Evolutionary conservation across 139 green algal species (phyloP).

Genomic region (Desmodesmus armatus): DNA sequence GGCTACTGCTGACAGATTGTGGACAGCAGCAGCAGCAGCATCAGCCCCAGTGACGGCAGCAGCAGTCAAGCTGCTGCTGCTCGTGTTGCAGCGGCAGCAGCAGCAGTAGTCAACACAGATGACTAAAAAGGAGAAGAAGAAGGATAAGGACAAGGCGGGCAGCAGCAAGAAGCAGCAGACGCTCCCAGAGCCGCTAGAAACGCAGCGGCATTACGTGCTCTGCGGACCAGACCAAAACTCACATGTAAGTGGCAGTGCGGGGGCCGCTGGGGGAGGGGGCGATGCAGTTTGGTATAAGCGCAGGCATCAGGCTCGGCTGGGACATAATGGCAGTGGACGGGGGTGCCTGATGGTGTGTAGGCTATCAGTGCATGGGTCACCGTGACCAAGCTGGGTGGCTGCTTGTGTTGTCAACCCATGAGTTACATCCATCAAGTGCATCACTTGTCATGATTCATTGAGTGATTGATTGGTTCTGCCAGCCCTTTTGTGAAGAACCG

Average conservation of each 20-base stretch:
- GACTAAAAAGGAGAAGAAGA: slow-evolving; percentile 40
- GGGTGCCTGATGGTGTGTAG: background rate
- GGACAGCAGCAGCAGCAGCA: background rate
- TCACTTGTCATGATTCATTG: too few species aligned
- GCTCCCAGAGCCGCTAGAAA: slow-evolving; percentile 71
- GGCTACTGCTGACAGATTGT: too few species aligned
- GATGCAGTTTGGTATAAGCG: background rate
- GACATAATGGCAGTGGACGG: background rate
- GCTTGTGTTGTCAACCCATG: too few species aligned
- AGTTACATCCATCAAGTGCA: too few species aligned
- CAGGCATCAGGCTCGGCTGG: background rate
- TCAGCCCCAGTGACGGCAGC: background rate
- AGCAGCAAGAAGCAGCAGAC: too few species aligned
- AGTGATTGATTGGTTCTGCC: too few species aligned
- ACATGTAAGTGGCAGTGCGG: slow-evolving; percentile 67
- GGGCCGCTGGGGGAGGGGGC: background rate
- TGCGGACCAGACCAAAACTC: slow-evolving; percentile 81
- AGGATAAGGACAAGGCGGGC: too few species aligned
- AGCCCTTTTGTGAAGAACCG: too few species aligned
- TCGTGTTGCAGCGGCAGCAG: slow-evolving; percentile 23
- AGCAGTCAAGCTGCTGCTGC: background rate
- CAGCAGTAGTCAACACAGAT: slow-evolving; percentile 32
- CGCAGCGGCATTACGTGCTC: slow-evolving; percentile 72
- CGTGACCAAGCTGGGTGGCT: too few species aligned
- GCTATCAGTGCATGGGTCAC: too few species aligned